These are phyloP conservation scores for Asterochloris sp. DNA, from an alignment of 139 green algal species.

Conservation along the genomic window DNA sequence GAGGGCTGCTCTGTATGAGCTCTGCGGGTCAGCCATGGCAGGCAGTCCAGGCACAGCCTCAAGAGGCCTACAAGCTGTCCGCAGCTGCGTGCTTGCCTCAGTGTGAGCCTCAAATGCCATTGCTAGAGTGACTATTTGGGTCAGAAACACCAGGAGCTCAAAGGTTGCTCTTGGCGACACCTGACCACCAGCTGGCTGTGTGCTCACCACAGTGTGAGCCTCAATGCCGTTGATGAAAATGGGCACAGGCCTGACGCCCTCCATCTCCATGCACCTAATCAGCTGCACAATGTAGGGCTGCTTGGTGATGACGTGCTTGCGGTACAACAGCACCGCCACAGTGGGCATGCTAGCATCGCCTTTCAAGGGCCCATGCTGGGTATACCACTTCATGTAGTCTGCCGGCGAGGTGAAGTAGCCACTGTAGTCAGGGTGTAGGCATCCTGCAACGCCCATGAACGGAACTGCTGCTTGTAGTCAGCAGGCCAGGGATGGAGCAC, in stretches of 20 bases:
- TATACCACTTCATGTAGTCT: slow-evolving; percentile 85
- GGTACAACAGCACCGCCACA: slow-evolving; percentile 93
- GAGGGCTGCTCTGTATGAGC: too few species aligned
- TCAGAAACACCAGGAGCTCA: not conserved
- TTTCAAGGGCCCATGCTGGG: slow-evolving; percentile 41
- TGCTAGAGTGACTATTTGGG: too few species aligned
- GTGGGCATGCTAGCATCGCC: slow-evolving; percentile 44
- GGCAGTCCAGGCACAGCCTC: too few species aligned
- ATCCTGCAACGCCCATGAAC: slow-evolving; percentile 43
- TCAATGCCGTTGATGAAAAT: slow-evolving; percentile 95
- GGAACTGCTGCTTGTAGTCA: too few species aligned
- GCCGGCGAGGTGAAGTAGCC: slow-evolving; percentile 69
- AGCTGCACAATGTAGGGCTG: slow-evolving; percentile 81
- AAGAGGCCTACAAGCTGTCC: too few species aligned
- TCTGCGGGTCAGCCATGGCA: too few species aligned
- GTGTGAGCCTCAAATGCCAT: too few species aligned
- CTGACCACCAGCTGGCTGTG: not conserved
- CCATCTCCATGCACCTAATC: slow-evolving; percentile 52
- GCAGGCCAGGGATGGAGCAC: too few species aligned
- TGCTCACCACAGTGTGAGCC: slow-evolving; percentile 88
- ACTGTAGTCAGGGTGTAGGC: slow-evolving; percentile 79
- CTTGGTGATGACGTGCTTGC: slow-evolving; percentile 98
- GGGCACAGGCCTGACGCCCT: slow-evolving; percentile 70
- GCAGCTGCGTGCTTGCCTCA: too few species aligned
- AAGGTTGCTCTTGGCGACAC: not conserved